Base-by-base conservation (phyloP, 306 rosid genomes). In the Senna siamea region DNA sequence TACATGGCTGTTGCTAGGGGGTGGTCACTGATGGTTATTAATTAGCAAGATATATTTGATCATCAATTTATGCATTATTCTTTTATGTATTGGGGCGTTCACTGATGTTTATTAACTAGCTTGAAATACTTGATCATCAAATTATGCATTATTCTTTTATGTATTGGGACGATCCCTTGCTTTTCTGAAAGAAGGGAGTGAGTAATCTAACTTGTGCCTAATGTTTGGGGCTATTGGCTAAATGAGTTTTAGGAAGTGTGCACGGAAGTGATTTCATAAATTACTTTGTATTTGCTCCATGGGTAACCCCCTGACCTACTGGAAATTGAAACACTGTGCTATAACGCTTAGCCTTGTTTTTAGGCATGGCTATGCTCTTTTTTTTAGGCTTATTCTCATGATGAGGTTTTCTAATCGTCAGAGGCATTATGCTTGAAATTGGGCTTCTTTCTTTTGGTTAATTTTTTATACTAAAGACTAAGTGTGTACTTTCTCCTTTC, bases 401-500 rank as follows among this genome's bases (percentile, higher is more conserved):
- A 23, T 3, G 61, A 51, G 71, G 30, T 81, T 48, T 34, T 79
- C 35, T 81, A 67, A 65, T 18, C 53, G 72, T 44, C 66, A 17
- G 60, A 70, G 68, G 50, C 70, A 75, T 79, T 40, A 41, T 60
- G 71, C 67, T 79, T 60, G 6, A 64, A 5, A 20, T 14, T 1
- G 11, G 53, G 61, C 46, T 66, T 35, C 79, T 82, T 82, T 61
- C 57, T 66, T 47, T 73, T 48, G 70, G 58, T 66, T 74, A 18
- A 28, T 38, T 35, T 76, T 52, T 80, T 76, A 77, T 40, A 7
- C 43, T 62, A 23, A 76, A 52, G 54, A 43, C 50, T 44, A 10
- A 5, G 48, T 19, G 18, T 15, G 23, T 22, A 44, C 43, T 74
- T 44, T 38, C 17, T 62, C 38, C 30, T 41, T 76, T 78, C 17